These are phyloP conservation scores for Lasiodiplodia gonubiensis DNA, from an alignment of 2,329 filamentous ascomycete genomes.

Conservation along the genomic window DNA sequence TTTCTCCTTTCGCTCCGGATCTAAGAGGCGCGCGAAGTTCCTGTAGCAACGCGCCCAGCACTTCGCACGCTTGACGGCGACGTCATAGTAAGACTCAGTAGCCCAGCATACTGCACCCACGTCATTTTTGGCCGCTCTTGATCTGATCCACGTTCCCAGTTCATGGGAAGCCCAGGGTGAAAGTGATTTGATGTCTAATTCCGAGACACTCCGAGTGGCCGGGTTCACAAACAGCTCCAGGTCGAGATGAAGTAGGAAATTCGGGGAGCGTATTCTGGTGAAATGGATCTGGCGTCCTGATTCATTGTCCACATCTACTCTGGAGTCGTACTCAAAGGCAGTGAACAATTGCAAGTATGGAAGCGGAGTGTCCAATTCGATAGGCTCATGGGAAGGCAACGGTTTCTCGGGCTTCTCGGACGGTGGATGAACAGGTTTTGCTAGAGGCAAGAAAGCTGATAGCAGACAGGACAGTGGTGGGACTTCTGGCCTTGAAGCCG, in stretches of 20 bases:
- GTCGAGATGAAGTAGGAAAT: conserved; percentile 63
- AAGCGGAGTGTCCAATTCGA: conserved; percentile 68
- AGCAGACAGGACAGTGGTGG: conserved; percentile 42
- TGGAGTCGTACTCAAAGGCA: conserved; percentile 66
- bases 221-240: conserved; percentile 63
- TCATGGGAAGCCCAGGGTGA: conserved; percentile 65
- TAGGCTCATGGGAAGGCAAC: conserved; percentile 66
- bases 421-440: conserved; percentile 36
- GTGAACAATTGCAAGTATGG: conserved; percentile 75
- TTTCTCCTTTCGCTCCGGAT: background rate
- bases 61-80: conserved; percentile 65
- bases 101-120: conserved; percentile 68
- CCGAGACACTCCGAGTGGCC: conserved; percentile 56
- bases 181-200: conserved; percentile 61
- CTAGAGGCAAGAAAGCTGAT: conserved; percentile 50
- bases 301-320: conserved; percentile 31
- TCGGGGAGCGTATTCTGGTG: conserved; percentile 59
- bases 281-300: conserved; percentile 48
- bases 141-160: conserved; percentile 59
- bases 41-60: conserved; percentile 65
- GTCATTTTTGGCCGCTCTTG: conserved; percentile 54
- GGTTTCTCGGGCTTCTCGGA: conserved; percentile 43
- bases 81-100: conserved; percentile 70
- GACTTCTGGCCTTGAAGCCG: conserved; percentile 31
- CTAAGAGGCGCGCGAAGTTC: conserved; percentile 49